A percentile compares a stretch with the other conserved stretches of the same genome.
Conservation (phyloP, 805 yeast genomes). For the Candida golubevii region DNA sequence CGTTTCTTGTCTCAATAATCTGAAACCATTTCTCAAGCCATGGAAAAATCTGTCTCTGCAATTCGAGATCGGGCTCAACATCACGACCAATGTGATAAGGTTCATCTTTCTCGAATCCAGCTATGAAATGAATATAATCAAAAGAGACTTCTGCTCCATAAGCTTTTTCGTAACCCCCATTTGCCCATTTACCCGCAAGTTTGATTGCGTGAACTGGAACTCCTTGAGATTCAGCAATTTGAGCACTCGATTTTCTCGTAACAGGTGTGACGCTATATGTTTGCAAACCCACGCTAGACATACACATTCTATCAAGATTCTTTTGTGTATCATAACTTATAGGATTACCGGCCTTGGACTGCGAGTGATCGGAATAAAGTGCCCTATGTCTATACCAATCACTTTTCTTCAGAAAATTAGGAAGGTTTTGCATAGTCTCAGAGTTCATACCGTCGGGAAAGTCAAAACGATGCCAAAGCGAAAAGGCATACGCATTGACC, state of each 20-base stretch:
- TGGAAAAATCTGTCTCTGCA: conserved; percentile 1
- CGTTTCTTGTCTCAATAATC: neutral
- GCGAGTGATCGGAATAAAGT: neutral
- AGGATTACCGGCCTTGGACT: neutral
- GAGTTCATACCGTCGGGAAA: neutral
- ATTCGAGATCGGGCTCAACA: neutral
- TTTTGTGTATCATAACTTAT: neutral
- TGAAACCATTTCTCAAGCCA: conserved; percentile 2
- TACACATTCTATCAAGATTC: neutral
- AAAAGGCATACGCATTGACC: neutral
- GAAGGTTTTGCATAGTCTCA: neutral
- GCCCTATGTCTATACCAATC: neutral
- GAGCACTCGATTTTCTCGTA: neutral
- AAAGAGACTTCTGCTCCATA: neutral
- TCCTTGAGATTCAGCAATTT: neutral
- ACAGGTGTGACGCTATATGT: neutral
- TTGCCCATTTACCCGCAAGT: neutral
- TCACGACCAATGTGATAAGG: conserved; percentile 3
- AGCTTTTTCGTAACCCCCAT: neutral
- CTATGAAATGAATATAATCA: conserved; percentile 1
- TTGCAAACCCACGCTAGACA: neutral
- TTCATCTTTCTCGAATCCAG: conserved; percentile 1
- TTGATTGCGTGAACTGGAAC: neutral
- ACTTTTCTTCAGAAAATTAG: neutral
- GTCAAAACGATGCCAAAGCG: conserved; percentile 4